Conservation (phyloP, 2,329 filamentous ascomycete genomes). For the Ilyonectria robusta region DNA sequence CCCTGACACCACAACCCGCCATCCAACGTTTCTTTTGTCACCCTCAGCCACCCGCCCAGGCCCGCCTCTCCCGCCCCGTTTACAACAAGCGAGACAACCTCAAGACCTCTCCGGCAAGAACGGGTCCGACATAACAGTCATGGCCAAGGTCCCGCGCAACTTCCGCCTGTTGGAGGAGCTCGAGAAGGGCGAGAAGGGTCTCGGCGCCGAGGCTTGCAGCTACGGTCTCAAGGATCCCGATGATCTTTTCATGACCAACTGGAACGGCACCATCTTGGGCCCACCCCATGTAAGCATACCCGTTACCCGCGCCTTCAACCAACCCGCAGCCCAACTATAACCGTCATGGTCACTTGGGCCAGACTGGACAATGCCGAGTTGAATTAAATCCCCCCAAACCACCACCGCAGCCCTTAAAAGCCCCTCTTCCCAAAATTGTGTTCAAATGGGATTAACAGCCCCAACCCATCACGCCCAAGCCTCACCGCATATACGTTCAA, state of each 20-base stretch:
- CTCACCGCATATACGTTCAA: neutral
- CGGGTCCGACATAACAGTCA: constrained; percentile 38
- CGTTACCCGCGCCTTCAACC: neutral
- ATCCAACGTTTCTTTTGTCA: constrained; percentile 9
- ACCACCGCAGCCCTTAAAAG: neutral
- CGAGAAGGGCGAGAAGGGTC: constrained; percentile 98
- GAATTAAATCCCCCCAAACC: neutral
- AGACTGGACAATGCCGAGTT: neutral
- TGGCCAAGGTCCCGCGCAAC: constrained; percentile 86
- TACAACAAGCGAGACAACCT: neutral
- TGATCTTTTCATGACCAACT: constrained; percentile 97
- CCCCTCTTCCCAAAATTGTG: too few relatives aligned
- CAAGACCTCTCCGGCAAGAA: neutral
- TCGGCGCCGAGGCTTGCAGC: constrained; percentile 96
- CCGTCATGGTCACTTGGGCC: neutral
- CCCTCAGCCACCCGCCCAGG: neutral
- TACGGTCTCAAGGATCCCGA: constrained; percentile 96
- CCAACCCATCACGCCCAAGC: neutral
- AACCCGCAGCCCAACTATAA: constrained; percentile 5
- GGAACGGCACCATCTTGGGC: constrained; percentile 97
- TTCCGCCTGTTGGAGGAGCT: constrained; percentile 97
- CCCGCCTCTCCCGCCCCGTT: neutral
- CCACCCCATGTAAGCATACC: constrained; percentile 85
- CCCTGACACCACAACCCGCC: constrained; percentile 8
- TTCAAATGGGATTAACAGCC: constrained; percentile 7